Base-by-base conservation (phyloP, 805 yeast genomes). In the Zygosaccharomyces bailii region DNA sequence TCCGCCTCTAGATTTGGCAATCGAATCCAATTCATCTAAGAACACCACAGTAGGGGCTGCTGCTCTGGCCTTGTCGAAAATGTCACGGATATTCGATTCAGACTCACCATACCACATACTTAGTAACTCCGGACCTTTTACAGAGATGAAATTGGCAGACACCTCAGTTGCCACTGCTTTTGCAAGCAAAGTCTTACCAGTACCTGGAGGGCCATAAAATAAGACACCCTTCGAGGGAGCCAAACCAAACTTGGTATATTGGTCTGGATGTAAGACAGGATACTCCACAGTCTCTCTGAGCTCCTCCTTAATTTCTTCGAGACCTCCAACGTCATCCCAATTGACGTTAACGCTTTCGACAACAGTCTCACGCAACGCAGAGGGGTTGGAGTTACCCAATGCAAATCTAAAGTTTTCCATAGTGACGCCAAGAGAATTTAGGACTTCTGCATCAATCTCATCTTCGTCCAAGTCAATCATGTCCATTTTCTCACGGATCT, bases 51-150 rank as follows among this genome's bases (percentile, higher is more conserved):
- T 91, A 60, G 99, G 99, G 7, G 99, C 99, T 49, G 99, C 98
- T 45, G 98, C 98, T 69, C 98, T 83, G 16, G 98, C 98, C 70
- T 91, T 91, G 71, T 91, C 98, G 63, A 91, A 91, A 59, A 91
- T 91, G 70, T 91, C 98, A 72, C 98, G 87, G 58, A 91, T 90
- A 67, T 91, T 91, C 30, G 96, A 87, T 71, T 91, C 98, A 16
- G 96, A 86, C 73, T 91, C 98, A 77, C 98, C 98, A 63, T 88
- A 90, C 95, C 96, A 91, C 98, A 91, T 91, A 70, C 96, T 86
- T 66, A 91, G 79, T 67, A 91, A 76, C 72, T 89, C 97, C 29
- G 97, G 97, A 57, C 97, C 97, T 73, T 89, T 89, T 18, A 48
- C 52, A 39, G 96, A 86, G 56, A 93, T 93, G 72, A 93, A 93